Evolutionary conservation across 768 basidiomycete genomes (phyloP), one percentile per base, ranked within the genome.

Genomic region (Boletellus sp.): DNA sequence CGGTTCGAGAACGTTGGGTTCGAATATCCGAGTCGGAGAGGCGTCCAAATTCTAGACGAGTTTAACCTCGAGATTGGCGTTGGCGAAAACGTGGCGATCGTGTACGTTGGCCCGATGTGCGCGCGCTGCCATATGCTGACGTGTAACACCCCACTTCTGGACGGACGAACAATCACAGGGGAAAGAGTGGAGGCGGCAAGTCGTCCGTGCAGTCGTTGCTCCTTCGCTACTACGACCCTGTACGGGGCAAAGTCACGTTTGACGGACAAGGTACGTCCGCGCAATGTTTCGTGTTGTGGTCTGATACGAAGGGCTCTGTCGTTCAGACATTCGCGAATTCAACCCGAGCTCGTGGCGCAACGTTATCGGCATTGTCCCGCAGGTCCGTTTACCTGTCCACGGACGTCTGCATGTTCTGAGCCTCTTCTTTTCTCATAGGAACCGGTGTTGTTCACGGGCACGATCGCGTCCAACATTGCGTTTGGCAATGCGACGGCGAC

Each of bases 381-480:
- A 97, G 70, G 77, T 74, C 28, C 17, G 62, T 54, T 11, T 22
- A 12, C 8, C 17, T 15, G 28, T 7, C 3, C 11, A 11, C 11
- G 0, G 8, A 45, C 16, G 33, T 19, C 20, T 19, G 7, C 9
- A 33, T 20, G n/a, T 7, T 42, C 13, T 16, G 47, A 22, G 13
- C 36, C 8, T 41, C 22, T 24, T 11, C 12, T 15, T 15, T 2
- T 15, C 15, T n/a, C 17, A n/a, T 23, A 77, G 73, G 93, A 95
- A 54, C 91, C 93, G 0, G 82, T 93, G 3, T 68, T 96, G 24
- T 96, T 96, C 68, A 86, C 87, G 3, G 92, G 93, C 3, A 95
- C 93, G 0, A 94, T 97, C 44, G 92, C 92, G 3, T 88, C 90
- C 2, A 98, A 98, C 60, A 98, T 95, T 54, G 86, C 93, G 0